Percentiles rank a stretch among this genome's conserved stretches.
Conservation (phyloP, 2,329 filamentous ascomycete species). For the Bipolaris cookei region DNA sequence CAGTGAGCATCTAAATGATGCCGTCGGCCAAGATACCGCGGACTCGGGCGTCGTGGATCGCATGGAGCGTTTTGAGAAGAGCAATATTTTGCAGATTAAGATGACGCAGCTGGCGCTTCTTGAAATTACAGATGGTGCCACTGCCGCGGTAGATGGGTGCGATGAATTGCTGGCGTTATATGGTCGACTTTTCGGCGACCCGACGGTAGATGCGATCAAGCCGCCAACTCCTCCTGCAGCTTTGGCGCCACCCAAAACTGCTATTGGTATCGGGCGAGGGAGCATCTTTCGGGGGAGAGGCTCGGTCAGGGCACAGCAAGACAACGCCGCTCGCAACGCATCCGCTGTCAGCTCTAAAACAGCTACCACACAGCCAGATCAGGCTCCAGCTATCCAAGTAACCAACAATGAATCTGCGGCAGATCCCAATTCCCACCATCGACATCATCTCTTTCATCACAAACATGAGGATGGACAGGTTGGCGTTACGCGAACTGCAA, state of each 20-base stretch:
- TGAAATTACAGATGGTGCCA: slow-evolving; percentile 82
- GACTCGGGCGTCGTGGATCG: slow-evolving; percentile 69
- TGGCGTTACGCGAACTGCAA: slow-evolving; percentile 46
- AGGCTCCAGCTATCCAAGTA: slow-evolving; percentile 76
- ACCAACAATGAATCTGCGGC: slow-evolving; percentile 65
- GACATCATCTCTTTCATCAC: slow-evolving; percentile 42
- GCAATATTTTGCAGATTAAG: slow-evolving; percentile 88
- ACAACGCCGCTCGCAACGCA: slow-evolving; percentile 26
- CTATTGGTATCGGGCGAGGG: slow-evolving; percentile 73
- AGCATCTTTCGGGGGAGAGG: slow-evolving; percentile 73
- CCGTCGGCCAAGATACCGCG: slow-evolving; percentile 21
- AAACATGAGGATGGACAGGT: slow-evolving; percentile 45
- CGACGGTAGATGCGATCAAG: slow-evolving; percentile 48
- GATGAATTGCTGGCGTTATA: slow-evolving; percentile 85
- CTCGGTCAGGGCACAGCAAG: slow-evolving; percentile 39
- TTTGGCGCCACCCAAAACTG: slow-evolving; percentile 62
- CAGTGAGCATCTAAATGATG: slow-evolving; percentile 69
- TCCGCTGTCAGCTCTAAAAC: slow-evolving; percentile 37
- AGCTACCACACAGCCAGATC: slow-evolving; percentile 35
- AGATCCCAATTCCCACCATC: slow-evolving; percentile 46
- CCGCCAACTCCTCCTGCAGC: slow-evolving; percentile 53
- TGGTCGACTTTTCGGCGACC: slow-evolving; percentile 75
- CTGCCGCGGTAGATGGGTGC: slow-evolving; percentile 85
- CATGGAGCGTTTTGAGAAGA: slow-evolving; percentile 84
- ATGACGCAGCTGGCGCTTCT: slow-evolving; percentile 90